These are phyloP conservation scores for Vickermania ingenoplastis DNA, from an alignment of 208 protist genomes.

Conservation along the genomic window DNA sequence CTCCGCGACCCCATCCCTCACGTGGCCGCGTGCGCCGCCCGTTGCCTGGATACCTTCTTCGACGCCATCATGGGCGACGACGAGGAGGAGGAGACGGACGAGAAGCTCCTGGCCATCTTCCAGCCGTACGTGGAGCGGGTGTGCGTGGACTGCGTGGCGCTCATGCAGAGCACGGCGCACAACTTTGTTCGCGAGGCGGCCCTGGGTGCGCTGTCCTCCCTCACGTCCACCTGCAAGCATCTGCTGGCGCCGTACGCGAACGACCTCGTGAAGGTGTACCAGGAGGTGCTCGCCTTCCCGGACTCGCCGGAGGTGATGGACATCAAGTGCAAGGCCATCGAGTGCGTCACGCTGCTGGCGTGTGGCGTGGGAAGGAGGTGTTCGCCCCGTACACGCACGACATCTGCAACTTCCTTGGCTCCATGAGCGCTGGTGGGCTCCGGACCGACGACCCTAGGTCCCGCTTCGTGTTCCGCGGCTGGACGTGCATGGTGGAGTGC, in stretches of 20 bases:
- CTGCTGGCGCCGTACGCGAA: constrained; percentile 46
- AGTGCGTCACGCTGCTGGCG: constrained; percentile 78
- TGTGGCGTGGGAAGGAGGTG: constrained; percentile 59
- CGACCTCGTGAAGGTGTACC: constrained; percentile 64
- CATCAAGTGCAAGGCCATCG: constrained; percentile 77
- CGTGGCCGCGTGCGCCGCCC: constrained; percentile 53
- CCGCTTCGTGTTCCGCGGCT: constrained; percentile 74
- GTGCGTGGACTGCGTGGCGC: constrained; percentile 40
- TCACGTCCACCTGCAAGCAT: constrained; percentile 54
- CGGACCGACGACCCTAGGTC: constrained; percentile 56
- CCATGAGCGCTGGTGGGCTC: constrained; percentile 21
- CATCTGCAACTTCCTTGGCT: constrained; percentile 66
- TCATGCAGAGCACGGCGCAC: constrained; percentile 34
- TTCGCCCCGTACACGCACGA: constrained; percentile 56
- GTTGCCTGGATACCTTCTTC: constrained; percentile 65
- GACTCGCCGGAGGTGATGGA: constrained; percentile 43
- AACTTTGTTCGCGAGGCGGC: constrained; percentile 53
- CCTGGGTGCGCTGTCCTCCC: constrained; percentile 58
- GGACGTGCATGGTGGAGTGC: constrained; percentile 86
- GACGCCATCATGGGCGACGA: constrained; percentile 42
- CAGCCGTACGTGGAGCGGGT: constrained; percentile 48
- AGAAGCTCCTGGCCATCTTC: constrained; percentile 20
- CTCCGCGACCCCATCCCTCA: constrained; percentile 56
- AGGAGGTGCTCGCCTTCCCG: constrained; percentile 53
- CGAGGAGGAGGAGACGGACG: constrained; percentile 42